Percentiles rank a stretch among this genome's conserved stretches.
These are phyloP conservation scores for Aquanectria penicillioides DNA, from an alignment of 2,329 filamentous ascomycete genomes.

Conservation along the genomic window DNA sequence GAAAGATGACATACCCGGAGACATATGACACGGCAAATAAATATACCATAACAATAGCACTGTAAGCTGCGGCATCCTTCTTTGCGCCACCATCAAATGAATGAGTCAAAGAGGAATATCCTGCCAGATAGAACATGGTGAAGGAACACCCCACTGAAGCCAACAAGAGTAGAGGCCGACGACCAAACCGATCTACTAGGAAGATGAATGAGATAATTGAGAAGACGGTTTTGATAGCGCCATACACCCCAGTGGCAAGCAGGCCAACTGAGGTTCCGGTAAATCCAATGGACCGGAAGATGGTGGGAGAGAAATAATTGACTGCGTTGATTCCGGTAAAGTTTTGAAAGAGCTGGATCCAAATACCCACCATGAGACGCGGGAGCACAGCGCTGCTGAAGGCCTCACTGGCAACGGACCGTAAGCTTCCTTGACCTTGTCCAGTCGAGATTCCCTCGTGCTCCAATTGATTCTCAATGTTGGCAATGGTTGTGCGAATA, in stretches of 20 bases:
- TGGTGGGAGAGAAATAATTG: conserved; percentile 71
- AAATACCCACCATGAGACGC: conserved; percentile 68
- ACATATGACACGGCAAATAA: conserved; percentile 22
- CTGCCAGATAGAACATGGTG: conserved; percentile 28
- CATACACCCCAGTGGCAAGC: conserved; percentile 73
- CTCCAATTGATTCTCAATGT: conserved; percentile 26
- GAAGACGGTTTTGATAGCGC: conserved; percentile 62
- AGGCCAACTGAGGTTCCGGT: conserved; percentile 65
- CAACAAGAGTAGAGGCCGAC: conserved; percentile 19
- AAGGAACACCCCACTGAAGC: conserved; percentile 21
- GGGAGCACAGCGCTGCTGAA: conserved; percentile 49
- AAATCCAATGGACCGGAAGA: conserved; percentile 73
- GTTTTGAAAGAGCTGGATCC: conserved; percentile 29
- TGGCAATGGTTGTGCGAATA: conserved; percentile 20
- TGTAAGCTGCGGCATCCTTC: conserved; percentile 19
- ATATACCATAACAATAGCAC: conserved; percentile 28
- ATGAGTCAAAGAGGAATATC: conserved; percentile 18
- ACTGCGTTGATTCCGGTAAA: conserved; percentile 69
- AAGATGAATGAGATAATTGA: conserved; percentile 26
- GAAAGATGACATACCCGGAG: conserved; percentile 6
- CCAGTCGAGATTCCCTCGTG: conserved; percentile 16
- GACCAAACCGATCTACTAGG: conserved; percentile 26
- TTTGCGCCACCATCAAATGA: conserved; percentile 24
- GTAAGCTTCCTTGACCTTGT: conserved; percentile 1
- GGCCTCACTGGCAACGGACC: conserved; percentile 15